Evolutionary conservation across 208 protist genomes (phyloP).

Genomic region (Trypanosoma platydactyli): DNA sequence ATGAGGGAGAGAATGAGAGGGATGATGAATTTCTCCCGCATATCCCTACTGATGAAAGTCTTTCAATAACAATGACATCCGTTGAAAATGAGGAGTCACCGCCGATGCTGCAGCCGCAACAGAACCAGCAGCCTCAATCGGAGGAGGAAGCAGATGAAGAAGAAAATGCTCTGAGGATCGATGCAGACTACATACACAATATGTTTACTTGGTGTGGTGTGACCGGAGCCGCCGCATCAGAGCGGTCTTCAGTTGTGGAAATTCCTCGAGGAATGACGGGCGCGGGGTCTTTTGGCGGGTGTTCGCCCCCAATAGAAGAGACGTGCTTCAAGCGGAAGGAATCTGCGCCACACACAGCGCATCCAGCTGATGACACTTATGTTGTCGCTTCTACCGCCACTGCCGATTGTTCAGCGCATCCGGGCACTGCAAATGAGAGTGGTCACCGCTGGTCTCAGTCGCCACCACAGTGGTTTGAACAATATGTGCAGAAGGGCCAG

Average conservation of each 20-base stretch:
- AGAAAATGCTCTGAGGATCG: neutral
- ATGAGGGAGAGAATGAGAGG: no score
- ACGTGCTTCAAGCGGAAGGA: no score
- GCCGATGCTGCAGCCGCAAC: neutral
- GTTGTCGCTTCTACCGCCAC: no score
- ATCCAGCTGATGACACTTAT: no score
- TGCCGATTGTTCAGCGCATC: no score
- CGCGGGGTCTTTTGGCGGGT: no score
- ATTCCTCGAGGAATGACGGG: no score
- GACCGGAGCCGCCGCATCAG: no score
- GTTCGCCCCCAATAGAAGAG: no score
- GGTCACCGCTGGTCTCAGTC: neutral
- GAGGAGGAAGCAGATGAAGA: neutral
- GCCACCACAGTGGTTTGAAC: slow-evolving; percentile 33
- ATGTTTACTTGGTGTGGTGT: neutral
- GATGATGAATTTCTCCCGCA: neutral
- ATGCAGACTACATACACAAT: neutral
- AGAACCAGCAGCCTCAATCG: neutral
- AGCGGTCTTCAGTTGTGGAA: no score
- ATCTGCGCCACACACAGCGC: no score
- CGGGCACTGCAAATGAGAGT: neutral
- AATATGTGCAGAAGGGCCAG: slow-evolving; percentile 37
- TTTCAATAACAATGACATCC: slow-evolving; percentile 1
- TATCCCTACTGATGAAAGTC: slow-evolving; percentile 1
- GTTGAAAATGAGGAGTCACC: neutral